A percentile compares a stretch with the other conserved stretches of the same genome.
These are phyloP conservation scores for Trametes meyenii DNA, from an alignment of 768 basidiomycete genomes.

Conservation along the genomic window DNA sequence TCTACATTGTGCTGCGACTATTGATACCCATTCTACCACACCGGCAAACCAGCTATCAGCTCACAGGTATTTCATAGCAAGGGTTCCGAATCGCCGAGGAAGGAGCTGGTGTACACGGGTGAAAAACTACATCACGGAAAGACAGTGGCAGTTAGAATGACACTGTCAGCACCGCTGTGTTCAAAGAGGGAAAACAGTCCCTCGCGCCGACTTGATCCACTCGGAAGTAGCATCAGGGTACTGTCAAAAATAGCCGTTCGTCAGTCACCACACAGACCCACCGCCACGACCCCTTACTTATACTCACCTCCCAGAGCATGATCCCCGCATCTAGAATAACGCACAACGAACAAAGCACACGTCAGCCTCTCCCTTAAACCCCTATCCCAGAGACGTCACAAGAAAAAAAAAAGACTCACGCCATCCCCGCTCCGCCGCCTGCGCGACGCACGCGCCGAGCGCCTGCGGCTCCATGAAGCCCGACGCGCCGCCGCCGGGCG, in stretches of 20 bases:
- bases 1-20: not conserved
- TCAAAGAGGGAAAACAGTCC: slow-evolving; percentile 1
- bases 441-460: slow-evolving; percentile 13
- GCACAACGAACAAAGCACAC: not conserved
- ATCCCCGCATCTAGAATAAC: slow-evolving; percentile 9
- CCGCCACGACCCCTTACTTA: not conserved
- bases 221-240: slow-evolving; percentile 8
- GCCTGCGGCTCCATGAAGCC: slow-evolving; percentile 35
- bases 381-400: not conserved
- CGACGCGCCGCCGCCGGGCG: slow-evolving; percentile 37
- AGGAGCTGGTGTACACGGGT: too few relatives aligned
- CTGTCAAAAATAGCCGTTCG: not conserved
- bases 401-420: not conserved
- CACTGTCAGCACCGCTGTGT: too few relatives aligned
- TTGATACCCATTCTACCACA: too few relatives aligned
- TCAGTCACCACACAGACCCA: not conserved
- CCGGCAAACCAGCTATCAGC: too few relatives aligned
- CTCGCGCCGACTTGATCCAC: slow-evolving; percentile 12
- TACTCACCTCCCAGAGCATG: slow-evolving; percentile 11
- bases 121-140: too few relatives aligned
- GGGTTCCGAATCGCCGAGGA: too few relatives aligned
- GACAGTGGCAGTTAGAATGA: too few relatives aligned
- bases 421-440: slow-evolving; percentile 18
- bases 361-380: too few relatives aligned
- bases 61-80: too few relatives aligned